Evolutionary conservation across 306 rosid species (phyloP).

Genomic region (Fagus sylvatica): DNA sequence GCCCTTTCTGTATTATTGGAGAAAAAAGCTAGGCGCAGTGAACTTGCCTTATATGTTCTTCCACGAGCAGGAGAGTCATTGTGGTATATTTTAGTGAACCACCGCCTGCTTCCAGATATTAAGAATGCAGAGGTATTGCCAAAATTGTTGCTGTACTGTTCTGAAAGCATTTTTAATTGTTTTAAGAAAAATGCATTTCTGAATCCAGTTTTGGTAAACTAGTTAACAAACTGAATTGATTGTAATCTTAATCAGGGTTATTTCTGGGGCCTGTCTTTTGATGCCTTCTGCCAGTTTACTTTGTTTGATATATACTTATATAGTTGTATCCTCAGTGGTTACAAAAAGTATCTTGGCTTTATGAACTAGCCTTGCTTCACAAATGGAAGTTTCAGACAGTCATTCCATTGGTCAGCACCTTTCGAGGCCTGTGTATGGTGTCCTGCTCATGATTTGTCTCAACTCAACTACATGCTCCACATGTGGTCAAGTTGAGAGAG

Average conservation of each 20-base stretch:
- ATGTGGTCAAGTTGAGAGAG: no score
- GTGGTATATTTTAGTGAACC: conserved; percentile 91
- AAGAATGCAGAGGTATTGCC: conserved; percentile 84
- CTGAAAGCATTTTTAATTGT: neutral
- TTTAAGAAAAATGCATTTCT: neutral
- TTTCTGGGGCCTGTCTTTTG: conserved; percentile 9
- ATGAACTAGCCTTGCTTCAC: no score
- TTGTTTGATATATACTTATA: neutral
- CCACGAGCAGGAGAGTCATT: conserved; percentile 91
- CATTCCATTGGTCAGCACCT: no score
- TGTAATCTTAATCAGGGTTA: conserved; percentile 10
- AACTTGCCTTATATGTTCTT: conserved; percentile 96
- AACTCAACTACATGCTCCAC: no score
- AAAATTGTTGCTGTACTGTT: conserved; percentile 2
- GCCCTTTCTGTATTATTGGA: conserved; percentile 88
- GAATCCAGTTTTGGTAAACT: neutral
- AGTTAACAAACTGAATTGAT: neutral
- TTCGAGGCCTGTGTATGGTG: neutral
- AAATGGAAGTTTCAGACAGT: no score
- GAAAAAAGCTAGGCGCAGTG: conserved; percentile 89
- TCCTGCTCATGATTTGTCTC: no score
- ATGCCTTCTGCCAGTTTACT: neutral
- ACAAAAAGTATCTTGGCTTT: no score
- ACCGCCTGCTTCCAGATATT: conserved; percentile 80
- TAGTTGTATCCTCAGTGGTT: neutral